A percentile compares a stretch with the other conserved stretches of the same genome.
phyloP scores from a whole-genome alignment of 1,284 basidiomycete species.

The Trichosporon coremiiforme region DNA sequence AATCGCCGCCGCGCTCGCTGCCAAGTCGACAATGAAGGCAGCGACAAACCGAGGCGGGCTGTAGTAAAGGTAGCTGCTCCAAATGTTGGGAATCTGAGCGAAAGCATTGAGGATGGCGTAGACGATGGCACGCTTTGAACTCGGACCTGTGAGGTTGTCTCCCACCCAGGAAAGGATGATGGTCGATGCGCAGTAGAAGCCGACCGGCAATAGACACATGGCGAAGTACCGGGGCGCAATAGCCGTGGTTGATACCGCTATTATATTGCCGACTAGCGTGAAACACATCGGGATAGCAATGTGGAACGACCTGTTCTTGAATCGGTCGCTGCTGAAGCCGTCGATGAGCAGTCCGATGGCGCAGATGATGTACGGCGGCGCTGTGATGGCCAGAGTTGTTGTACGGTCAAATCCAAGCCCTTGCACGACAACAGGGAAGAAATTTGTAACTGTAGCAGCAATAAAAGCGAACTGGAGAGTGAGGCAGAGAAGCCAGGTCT shows the following conservation, averaged over 20 bases:
- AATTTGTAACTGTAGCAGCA: constrained; percentile 36
- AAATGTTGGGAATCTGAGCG: constrained; percentile 54
- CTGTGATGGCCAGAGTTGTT: constrained; percentile 51
- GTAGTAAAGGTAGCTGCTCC: constrained; percentile 53
- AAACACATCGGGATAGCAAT: constrained; percentile 34
- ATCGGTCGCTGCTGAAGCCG: constrained; percentile 50
- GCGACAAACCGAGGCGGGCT: constrained; percentile 45
- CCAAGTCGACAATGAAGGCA: constrained; percentile 41
- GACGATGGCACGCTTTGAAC: constrained; percentile 53
- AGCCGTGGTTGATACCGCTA: constrained; percentile 41
- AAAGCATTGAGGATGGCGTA: constrained; percentile 54
- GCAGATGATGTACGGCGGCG: constrained; percentile 51
- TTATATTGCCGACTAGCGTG: constrained; percentile 39
- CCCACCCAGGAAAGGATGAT: constrained; percentile 54
- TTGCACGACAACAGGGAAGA: constrained; percentile 49
- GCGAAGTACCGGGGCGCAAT: constrained; percentile 45
- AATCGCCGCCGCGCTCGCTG: constrained; percentile 31
- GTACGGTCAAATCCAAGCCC: constrained; percentile 47
- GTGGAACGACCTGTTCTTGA: constrained; percentile 37
- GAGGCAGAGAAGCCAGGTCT: constrained; percentile 27
- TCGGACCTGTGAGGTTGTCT: constrained; percentile 50
- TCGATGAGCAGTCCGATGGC: constrained; percentile 38
- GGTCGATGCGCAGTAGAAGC: constrained; percentile 53
- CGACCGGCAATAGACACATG: constrained; percentile 45
- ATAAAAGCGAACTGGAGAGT: constrained; percentile 20